These are phyloP conservation scores for Pseudozyma flocculosa DNA, from an alignment of 1,284 basidiomycete species.

Conservation along the genomic window DNA sequence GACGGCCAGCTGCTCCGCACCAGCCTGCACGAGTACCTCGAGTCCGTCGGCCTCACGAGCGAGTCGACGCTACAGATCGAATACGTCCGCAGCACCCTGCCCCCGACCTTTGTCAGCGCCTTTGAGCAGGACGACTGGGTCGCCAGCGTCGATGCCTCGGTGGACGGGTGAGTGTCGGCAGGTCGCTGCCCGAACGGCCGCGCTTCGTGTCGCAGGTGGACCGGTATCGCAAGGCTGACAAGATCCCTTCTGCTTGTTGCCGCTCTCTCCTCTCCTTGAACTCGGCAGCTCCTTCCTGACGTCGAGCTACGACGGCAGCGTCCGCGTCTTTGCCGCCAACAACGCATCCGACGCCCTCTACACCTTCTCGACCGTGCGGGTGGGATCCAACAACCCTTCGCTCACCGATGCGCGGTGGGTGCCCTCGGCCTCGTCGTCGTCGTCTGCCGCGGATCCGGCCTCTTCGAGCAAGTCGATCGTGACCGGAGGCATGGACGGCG, in stretches of 20 bases:
- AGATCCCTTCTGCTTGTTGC: no score
- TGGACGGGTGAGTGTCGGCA: conserved; percentile 65
- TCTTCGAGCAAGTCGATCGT: conserved; percentile 60
- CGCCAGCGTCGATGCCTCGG: conserved; percentile 70
- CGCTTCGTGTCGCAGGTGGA: background rate
- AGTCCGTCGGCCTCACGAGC: conserved; percentile 67
- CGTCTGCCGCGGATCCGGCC: background rate
- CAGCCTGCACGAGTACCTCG: conserved; percentile 75
- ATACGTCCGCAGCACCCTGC: conserved; percentile 88
- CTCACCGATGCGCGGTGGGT: conserved; percentile 73
- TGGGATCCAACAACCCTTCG: conserved; percentile 58
- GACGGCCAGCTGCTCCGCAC: conserved; percentile 76
- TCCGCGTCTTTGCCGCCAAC: conserved; percentile 44
- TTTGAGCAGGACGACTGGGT: conserved; percentile 94
- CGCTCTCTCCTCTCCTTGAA: background rate
- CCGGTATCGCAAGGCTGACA: no score
- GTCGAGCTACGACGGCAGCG: conserved; percentile 55
- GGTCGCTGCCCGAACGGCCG: no score
- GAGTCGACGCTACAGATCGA: conserved; percentile 90
- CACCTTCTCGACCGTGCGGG: conserved; percentile 31
- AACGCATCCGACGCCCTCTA: conserved; percentile 25
- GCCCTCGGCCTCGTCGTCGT: background rate
- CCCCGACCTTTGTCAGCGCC: conserved; percentile 77
- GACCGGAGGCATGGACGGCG: conserved; percentile 81
- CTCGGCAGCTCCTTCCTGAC: conserved; percentile 52